A percentile compares a stretch with the other conserved stretches of the same genome.
phyloP scores from a whole-genome alignment of 164 flowering plant species.

The Piper betle region DNA sequence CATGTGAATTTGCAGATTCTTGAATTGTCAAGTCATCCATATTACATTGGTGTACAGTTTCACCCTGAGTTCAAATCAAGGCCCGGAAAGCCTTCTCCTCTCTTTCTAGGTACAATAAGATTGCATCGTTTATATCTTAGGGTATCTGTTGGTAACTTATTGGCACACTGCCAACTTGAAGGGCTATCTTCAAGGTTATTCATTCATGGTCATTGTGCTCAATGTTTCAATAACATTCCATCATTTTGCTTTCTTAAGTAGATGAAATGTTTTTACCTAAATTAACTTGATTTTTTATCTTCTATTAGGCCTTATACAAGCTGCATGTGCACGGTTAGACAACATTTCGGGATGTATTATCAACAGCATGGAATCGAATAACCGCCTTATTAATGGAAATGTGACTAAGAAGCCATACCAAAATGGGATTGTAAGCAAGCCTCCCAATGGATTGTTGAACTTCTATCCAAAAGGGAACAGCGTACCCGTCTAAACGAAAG shows the following conservation, averaged over 20 bases:
- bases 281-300: neutral
- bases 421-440: conserved; percentile 13
- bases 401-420: conserved; percentile 15
- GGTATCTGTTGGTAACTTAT: neutral
- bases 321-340: neutral
- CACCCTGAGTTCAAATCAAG: conserved; percentile 95
- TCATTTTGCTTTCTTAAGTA: neutral
- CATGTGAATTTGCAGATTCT: conserved; percentile 40
- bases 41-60: conserved; percentile 77
- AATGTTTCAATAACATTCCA: no score
- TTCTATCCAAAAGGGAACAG: conserved; percentile 9
- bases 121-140: neutral
- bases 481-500: conserved; percentile 5
- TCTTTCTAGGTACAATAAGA: conserved; percentile 57
- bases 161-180: neutral
- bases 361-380: conserved; percentile 4
- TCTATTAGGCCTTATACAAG: conserved; percentile 33
- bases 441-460: conserved; percentile 4
- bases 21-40: conserved; percentile 75
- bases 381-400: conserved; percentile 26
- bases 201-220: no score
- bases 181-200: no score
- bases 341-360: conserved; percentile 1
- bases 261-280: no score
- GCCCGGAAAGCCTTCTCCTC: conserved; percentile 80